A percentile compares a stretch with the other conserved stretches of the same genome.
phyloP scores from a whole-genome alignment of 306 rosid species.

The Ziziphus jujuba region DNA sequence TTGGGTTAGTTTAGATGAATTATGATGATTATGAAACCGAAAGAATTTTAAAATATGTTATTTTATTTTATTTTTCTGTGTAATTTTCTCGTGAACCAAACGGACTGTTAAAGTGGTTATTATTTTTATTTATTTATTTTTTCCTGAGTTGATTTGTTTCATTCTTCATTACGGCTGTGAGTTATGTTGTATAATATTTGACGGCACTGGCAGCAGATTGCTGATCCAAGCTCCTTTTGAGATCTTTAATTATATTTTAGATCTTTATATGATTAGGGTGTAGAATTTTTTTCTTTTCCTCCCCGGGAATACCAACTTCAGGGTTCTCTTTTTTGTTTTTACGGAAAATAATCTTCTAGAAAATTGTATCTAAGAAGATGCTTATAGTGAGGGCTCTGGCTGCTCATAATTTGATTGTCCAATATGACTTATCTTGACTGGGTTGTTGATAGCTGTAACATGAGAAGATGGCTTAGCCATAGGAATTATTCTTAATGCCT shows the following conservation, averaged over 20 bases:
- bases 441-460: slow-evolving; percentile 1
- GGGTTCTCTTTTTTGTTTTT: background rate
- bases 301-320: background rate
- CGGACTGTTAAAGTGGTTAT: background rate
- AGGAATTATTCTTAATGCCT: too few species aligned
- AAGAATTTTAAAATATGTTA: background rate
- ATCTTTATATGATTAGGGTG: slow-evolving; percentile 9
- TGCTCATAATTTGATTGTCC: background rate
- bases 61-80: background rate
- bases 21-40: background rate
- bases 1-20: slow-evolving; percentile 3
- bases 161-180: background rate
- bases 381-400: background rate
- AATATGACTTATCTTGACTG: background rate
- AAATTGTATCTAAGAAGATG: background rate
- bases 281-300: background rate
- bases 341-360: background rate
- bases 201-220: slow-evolving; percentile 1
- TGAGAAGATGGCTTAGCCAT: background rate
- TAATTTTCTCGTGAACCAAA: slow-evolving; percentile 11
- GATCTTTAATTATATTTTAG: background rate
- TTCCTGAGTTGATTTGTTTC: background rate
- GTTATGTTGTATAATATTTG: slow-evolving; percentile 1
- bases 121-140: background rate
- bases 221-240: slow-evolving; percentile 10